phyloP scores from a whole-genome alignment of 352 stramenopile species.

The Phytophthora citrophthora region DNA sequence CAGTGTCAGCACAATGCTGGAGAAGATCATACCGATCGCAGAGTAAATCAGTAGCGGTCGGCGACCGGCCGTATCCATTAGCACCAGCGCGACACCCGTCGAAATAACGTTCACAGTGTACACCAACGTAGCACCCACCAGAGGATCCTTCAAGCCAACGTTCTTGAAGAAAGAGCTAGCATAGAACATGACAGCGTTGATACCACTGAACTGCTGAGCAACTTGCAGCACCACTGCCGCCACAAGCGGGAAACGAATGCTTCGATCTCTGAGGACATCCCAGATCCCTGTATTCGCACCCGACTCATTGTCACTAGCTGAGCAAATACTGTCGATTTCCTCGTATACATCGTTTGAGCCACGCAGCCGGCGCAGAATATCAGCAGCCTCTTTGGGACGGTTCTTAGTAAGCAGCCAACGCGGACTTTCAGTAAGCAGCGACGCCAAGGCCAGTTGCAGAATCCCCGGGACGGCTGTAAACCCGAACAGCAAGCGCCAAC shows the following conservation, averaged over 20 bases:
- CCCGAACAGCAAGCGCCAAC: slow-evolving; percentile 73
- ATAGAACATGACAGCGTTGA: slow-evolving; percentile 87
- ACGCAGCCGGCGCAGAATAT: slow-evolving; percentile 69
- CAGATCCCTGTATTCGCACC: slow-evolving; percentile 70
- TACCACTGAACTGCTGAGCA: slow-evolving; percentile 75
- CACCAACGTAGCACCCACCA: slow-evolving; percentile 68
- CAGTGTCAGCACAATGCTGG: slow-evolving; percentile 68
- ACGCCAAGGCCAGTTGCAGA: slow-evolving; percentile 67
- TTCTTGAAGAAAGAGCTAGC: slow-evolving; percentile 80
- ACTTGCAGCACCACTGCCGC: slow-evolving; percentile 68
- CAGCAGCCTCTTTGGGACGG: slow-evolving; percentile 69
- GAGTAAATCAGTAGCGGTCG: slow-evolving; percentile 78
- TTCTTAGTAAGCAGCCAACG: slow-evolving; percentile 81
- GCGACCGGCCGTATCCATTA: slow-evolving; percentile 79
- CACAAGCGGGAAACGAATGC: slow-evolving; percentile 70
- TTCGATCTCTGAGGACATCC: slow-evolving; percentile 64
- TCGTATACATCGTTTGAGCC: slow-evolving; percentile 82
- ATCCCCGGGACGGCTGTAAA: slow-evolving; percentile 71
- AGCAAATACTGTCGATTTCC: slow-evolving; percentile 85
- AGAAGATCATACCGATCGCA: slow-evolving; percentile 70
- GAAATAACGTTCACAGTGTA: slow-evolving; percentile 78
- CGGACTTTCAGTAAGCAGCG: slow-evolving; percentile 69
- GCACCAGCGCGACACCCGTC: slow-evolving; percentile 69
- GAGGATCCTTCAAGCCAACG: slow-evolving; percentile 66
- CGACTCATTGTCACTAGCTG: slow-evolving; percentile 77